Evolutionary conservation across 2,329 filamentous ascomycete genomes (phyloP).

Genomic region (Fusarium sublunatum): DNA sequence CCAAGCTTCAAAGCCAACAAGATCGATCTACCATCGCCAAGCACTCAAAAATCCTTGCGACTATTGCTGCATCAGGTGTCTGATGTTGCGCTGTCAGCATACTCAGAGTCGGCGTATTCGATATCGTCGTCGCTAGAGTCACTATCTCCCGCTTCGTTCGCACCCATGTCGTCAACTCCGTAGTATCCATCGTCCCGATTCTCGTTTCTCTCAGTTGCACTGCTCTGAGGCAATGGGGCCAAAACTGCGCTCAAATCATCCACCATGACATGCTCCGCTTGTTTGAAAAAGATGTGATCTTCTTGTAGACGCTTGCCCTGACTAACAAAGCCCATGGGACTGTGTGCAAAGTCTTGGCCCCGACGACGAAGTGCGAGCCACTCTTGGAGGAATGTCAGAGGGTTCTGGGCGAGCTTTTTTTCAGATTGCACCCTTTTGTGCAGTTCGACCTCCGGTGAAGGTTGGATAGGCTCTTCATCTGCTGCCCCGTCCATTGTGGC

Average conservation of each 20-base stretch:
- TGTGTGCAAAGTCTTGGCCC: slow-evolving; percentile 67
- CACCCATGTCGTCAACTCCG: slow-evolving; percentile 45
- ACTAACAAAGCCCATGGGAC: slow-evolving; percentile 68
- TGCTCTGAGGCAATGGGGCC: slow-evolving; percentile 15
- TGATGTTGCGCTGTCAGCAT: slow-evolving; percentile 24
- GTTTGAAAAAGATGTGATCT: slow-evolving; percentile 64
- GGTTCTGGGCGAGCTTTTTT: slow-evolving; percentile 41
- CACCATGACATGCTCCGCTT: slow-evolving; percentile 1
- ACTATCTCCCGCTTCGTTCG: slow-evolving; percentile 36
- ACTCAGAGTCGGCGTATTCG: slow-evolving; percentile 43
- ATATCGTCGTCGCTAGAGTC: slow-evolving; percentile 41
- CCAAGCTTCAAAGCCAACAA: background rate
- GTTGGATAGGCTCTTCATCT: background rate
- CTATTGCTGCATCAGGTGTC: background rate
- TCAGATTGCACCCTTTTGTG: background rate
- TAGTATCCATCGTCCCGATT: slow-evolving; percentile 33
- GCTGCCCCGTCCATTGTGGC: background rate
- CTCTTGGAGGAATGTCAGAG: slow-evolving; percentile 63
- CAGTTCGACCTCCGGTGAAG: background rate
- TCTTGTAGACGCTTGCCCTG: slow-evolving; percentile 61
- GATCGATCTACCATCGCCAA: background rate
- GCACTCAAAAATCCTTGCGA: background rate
- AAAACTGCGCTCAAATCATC: slow-evolving; percentile 2
- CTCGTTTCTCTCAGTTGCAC: slow-evolving; percentile 2
- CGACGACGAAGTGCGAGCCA: slow-evolving; percentile 67